phyloP scores from a whole-genome alignment of 345 rosid species.

The Passiflora organensis region DNA sequence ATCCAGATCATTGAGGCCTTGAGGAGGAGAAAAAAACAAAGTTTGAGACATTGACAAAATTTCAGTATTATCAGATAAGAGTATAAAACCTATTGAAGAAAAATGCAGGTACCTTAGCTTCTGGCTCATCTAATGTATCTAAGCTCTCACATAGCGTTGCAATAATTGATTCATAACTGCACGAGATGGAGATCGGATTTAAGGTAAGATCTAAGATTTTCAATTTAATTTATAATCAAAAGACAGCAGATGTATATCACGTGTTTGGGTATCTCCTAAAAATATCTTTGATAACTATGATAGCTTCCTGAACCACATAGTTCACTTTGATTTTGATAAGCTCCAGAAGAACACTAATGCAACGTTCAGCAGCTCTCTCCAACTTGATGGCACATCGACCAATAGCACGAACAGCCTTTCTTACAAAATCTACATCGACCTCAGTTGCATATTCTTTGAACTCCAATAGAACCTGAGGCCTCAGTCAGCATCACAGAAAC shows the following conservation, averaged over 20 bases:
- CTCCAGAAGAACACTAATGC: slow-evolving; percentile 98
- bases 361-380: slow-evolving; percentile 98
- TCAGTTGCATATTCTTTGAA: slow-evolving; percentile 99
- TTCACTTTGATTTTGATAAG: slow-evolving; percentile 98
- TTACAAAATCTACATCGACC: slow-evolving; percentile 95
- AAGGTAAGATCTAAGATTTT: slow-evolving; percentile 8
- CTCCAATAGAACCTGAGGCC: slow-evolving; percentile 77
- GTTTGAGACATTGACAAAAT: background rate
- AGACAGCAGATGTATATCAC: slow-evolving; percentile 34
- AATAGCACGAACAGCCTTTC: slow-evolving; percentile 97
- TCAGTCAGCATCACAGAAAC: slow-evolving; percentile 17
- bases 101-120: slow-evolving; percentile 73
- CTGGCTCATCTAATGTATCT: slow-evolving; percentile 96
- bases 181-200: slow-evolving; percentile 13
- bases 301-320: slow-evolving; percentile 99
- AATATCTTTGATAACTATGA: slow-evolving; percentile 96
- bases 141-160: slow-evolving; percentile 98
- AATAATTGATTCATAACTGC: slow-evolving; percentile 92
- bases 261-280: slow-evolving; percentile 99
- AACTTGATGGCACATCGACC: slow-evolving; percentile 98
- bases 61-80: background rate
- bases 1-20: slow-evolving; percentile 99
- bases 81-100: slow-evolving; percentile 4
- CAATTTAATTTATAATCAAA: background rate
- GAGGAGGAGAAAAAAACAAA: slow-evolving; percentile 7